These are phyloP conservation scores for Kuraishia cidri DNA, from an alignment of 805 yeast genomes.

Conservation along the genomic window DNA sequence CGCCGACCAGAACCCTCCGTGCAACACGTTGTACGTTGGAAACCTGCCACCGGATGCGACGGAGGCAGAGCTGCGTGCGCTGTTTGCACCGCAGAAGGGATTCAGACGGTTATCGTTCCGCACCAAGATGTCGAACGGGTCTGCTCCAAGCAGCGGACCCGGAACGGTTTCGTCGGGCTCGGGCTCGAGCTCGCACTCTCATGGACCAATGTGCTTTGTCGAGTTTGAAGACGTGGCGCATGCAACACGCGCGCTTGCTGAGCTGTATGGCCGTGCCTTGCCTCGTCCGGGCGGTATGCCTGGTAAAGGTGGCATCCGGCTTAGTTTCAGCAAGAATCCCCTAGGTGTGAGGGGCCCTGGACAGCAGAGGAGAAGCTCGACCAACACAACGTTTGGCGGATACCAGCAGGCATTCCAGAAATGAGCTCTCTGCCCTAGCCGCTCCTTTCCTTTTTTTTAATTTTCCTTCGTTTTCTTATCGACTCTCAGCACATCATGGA, in stretches of 20 bases:
- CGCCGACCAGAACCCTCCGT: slow-evolving; percentile 98
- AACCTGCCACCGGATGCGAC: slow-evolving; percentile 96
- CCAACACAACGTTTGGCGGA: not conserved
- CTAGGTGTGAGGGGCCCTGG: slow-evolving; percentile 74
- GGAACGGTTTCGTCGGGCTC: slow-evolving; percentile 15
- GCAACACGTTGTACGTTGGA: slow-evolving; percentile 95
- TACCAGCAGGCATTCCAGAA: too few relatives aligned
- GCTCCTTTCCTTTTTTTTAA: too few relatives aligned
- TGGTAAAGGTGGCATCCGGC: slow-evolving; percentile 88
- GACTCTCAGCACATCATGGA: too few relatives aligned
- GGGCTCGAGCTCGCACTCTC: slow-evolving; percentile 20
- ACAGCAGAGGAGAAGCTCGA: slow-evolving; percentile 3
- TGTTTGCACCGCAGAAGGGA: slow-evolving; percentile 86
- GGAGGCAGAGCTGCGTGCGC: slow-evolving; percentile 80
- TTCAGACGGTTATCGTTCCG: slow-evolving; percentile 89
- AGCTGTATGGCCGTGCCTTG: slow-evolving; percentile 84
- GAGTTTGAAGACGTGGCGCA: slow-evolving; percentile 94
- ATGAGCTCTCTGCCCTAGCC: too few relatives aligned
- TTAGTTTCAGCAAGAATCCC: slow-evolving; percentile 93
- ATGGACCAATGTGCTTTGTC: slow-evolving; percentile 99
- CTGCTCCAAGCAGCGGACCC: not conserved
- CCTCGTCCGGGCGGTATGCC: slow-evolving; percentile 66
- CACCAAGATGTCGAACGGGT: slow-evolving; percentile 38
- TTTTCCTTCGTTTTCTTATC: too few relatives aligned
- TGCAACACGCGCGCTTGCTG: slow-evolving; percentile 92